Evolutionary conservation across 345 rosid genomes (phyloP).

Genomic region (Reutealis trisperma): DNA sequence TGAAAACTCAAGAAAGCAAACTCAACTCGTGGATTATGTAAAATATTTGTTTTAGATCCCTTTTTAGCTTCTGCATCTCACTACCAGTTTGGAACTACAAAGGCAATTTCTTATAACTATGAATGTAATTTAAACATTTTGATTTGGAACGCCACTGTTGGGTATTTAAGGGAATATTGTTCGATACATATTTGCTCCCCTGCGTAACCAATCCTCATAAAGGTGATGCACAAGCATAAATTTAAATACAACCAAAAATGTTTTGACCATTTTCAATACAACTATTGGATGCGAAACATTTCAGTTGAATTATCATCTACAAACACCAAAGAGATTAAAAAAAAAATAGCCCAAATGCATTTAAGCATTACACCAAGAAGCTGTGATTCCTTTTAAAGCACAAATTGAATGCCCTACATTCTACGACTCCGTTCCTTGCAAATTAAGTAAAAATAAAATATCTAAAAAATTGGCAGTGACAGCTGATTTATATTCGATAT

Average conservation of each 20-base stretch:
- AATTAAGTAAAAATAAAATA: not conserved
- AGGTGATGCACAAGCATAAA: no score
- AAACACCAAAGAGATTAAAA: not conserved
- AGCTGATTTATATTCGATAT: not conserved
- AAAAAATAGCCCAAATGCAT: not conserved
- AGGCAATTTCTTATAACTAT: not conserved
- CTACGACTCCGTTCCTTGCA: not conserved
- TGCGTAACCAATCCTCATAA: no score
- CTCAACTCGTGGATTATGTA: not conserved
- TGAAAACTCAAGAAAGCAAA: not conserved
- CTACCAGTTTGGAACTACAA: not conserved
- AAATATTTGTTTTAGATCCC: not conserved
- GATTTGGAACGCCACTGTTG: not conserved
- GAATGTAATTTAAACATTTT: not conserved
- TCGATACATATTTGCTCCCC: no score
- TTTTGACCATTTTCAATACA: not conserved
- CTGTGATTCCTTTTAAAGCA: not conserved
- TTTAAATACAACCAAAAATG: not conserved
- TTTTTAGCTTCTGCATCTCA: not conserved
- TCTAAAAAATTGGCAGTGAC: not conserved
- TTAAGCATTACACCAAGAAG: constrained; percentile 2
- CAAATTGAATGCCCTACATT: not conserved
- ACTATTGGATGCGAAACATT: not conserved
- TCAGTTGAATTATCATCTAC: not conserved
- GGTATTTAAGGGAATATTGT: no score